These are phyloP conservation scores for Sphaerobolus stellatus DNA, from an alignment of 1,284 basidiomycete species.

Conservation along the genomic window DNA sequence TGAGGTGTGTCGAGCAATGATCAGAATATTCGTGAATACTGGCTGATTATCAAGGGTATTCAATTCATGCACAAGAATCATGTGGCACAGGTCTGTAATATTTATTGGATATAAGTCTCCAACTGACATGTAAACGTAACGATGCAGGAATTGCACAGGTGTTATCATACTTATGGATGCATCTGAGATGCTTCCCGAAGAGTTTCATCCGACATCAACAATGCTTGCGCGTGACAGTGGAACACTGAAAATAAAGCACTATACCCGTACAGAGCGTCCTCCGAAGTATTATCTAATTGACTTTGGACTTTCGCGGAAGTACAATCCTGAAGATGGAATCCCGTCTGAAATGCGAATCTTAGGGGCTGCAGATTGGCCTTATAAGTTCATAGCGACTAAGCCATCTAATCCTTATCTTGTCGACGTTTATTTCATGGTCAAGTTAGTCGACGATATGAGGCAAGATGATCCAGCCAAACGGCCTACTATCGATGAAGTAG, in stretches of 20 bases:
- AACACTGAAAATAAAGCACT: slow-evolving; percentile 22
- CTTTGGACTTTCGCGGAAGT: slow-evolving; percentile 37
- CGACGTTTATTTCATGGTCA: slow-evolving; percentile 33
- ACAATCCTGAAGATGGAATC: slow-evolving; percentile 17
- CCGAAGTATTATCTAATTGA: slow-evolving; percentile 36
- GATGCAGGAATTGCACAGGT: slow-evolving; percentile 37
- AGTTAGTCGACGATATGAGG: slow-evolving; percentile 33
- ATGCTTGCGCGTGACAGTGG: slow-evolving; percentile 21
- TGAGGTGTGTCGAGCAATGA: slow-evolving; percentile 26
- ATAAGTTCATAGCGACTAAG: slow-evolving; percentile 15
- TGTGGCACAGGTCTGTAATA: slow-evolving; percentile 40
- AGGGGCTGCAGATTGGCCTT: slow-evolving; percentile 25
- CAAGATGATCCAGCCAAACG: slow-evolving; percentile 31
- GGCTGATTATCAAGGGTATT: slow-evolving; percentile 32
- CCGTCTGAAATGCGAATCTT: slow-evolving; percentile 21
- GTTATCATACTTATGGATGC: slow-evolving; percentile 40
- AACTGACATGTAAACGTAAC: not conserved
- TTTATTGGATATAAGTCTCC: too few relatives aligned
- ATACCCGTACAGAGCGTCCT: slow-evolving; percentile 29
- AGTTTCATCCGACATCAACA: slow-evolving; percentile 25
- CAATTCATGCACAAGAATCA: slow-evolving; percentile 38
- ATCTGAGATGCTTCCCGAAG: slow-evolving; percentile 24
- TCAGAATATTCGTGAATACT: too few relatives aligned
- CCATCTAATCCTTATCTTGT: slow-evolving; percentile 19
- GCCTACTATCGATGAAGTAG: slow-evolving; percentile 34